Evolutionary conservation across 768 basidiomycete species (phyloP).

Genomic region (Boletus rubescentipes): DNA sequence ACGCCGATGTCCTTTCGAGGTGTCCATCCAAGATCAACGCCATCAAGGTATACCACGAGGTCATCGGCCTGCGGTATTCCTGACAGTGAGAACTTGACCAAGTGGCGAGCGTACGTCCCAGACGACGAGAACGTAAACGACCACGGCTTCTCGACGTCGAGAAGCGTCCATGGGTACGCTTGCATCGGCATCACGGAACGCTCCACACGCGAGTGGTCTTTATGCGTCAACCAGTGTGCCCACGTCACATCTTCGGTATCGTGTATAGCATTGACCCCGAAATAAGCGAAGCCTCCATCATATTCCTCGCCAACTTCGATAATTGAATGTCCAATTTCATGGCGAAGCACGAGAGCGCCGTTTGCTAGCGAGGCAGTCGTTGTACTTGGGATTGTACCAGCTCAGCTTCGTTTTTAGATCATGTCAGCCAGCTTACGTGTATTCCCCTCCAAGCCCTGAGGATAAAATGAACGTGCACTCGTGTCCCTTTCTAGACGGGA

Average conservation of each 20-base stretch:
- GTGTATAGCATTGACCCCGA: constrained; percentile 61
- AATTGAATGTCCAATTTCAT: constrained; percentile 80
- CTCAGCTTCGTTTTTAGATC: neutral
- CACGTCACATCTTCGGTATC: constrained; percentile 52
- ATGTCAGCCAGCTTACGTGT: constrained; percentile 53
- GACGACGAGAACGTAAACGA: constrained; percentile 60
- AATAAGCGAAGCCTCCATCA: constrained; percentile 75
- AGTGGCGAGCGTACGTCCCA: constrained; percentile 57
- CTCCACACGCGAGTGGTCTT: constrained; percentile 46
- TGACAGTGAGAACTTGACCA: constrained; percentile 71
- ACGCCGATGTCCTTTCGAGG: constrained; percentile 51
- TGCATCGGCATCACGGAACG: constrained; percentile 76
- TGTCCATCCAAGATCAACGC: constrained; percentile 55
- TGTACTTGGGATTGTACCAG: constrained; percentile 42
- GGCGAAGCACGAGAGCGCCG: constrained; percentile 71
- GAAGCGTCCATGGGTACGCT: constrained; percentile 71
- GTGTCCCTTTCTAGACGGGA: neutral
- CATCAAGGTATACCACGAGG: constrained; percentile 61
- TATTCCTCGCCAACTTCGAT: constrained; percentile 83
- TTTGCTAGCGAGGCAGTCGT: constrained; percentile 74
- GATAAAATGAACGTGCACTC: neutral
- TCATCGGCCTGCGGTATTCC: constrained; percentile 58
- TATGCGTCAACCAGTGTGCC: constrained; percentile 65
- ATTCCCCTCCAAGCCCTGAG: constrained; percentile 71
- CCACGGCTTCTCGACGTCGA: constrained; percentile 62